phyloP scores from a whole-genome alignment of 2,329 filamentous ascomycete genomes.

The Cryphonectria nitschkei region DNA sequence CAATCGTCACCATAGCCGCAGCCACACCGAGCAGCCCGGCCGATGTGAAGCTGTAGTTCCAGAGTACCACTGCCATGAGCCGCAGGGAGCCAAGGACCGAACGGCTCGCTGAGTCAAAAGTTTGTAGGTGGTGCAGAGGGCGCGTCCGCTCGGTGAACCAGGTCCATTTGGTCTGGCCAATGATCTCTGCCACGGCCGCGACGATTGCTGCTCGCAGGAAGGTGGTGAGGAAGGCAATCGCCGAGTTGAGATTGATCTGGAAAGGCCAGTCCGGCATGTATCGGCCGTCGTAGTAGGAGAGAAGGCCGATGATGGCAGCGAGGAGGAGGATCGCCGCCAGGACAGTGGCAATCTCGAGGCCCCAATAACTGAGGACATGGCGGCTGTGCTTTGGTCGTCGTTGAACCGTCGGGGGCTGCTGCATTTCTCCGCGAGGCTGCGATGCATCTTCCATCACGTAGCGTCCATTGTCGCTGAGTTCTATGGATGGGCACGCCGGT shows the following conservation, averaged over 20 bases:
- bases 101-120: constrained; percentile 39
- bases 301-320: constrained; percentile 21
- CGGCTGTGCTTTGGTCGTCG: constrained; percentile 17
- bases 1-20: constrained; percentile 34
- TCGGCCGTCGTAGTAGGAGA: constrained; percentile 19
- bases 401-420: not conserved
- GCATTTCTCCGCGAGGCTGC: not conserved
- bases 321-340: constrained; percentile 20
- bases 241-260: constrained; percentile 33
- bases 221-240: constrained; percentile 31
- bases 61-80: constrained; percentile 31
- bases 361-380: constrained; percentile 22
- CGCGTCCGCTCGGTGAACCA: constrained; percentile 37
- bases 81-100: constrained; percentile 35
- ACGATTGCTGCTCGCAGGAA: constrained; percentile 34
- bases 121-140: constrained; percentile 36
- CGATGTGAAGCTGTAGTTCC: constrained; percentile 25
- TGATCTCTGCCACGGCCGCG: constrained; percentile 36
- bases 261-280: constrained; percentile 33
- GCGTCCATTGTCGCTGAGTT: not conserved
- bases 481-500: constrained; percentile 8
- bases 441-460: not conserved
- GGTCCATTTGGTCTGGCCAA: constrained; percentile 40
- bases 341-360: constrained; percentile 23
- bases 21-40: constrained; percentile 29